Percentiles rank a stretch among this genome's conserved stretches.
These are phyloP conservation scores for Penicillium cosmopolitanum DNA, from an alignment of 495 filamentous ascomycete genomes.

Conservation along the genomic window DNA sequence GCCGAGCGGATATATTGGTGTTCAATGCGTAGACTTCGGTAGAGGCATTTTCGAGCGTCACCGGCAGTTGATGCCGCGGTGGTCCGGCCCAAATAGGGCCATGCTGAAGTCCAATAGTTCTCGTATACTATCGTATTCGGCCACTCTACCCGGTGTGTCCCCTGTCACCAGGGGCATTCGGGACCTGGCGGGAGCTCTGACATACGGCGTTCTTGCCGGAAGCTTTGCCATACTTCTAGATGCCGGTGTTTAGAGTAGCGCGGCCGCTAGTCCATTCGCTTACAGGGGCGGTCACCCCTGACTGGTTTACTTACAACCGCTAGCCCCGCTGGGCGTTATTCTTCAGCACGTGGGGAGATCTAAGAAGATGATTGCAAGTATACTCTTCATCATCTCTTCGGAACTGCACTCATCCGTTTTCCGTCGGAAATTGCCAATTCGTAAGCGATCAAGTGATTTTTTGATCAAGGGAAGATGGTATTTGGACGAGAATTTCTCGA, in stretches of 20 bases:
- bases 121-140: no score
- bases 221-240: conserved; percentile 1
- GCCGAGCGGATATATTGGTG: no score
- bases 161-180: no score
- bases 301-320: not conserved
- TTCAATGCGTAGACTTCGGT: no score
- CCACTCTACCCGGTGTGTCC: no score
- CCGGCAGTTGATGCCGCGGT: no score
- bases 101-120: no score
- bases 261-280: conserved; percentile 17
- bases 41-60: no score
- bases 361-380: conserved; percentile 13
- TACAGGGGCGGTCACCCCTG: conserved; percentile 1
- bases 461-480: not conserved
- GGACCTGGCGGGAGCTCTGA: no score
- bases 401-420: not conserved
- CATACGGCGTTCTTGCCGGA: not conserved
- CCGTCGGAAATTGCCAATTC: not conserved
- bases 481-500: not conserved
- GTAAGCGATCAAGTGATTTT: conserved; percentile 2
- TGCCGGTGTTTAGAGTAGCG: not conserved
- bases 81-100: no score
- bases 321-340: conserved; percentile 9
- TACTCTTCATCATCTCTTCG: conserved; percentile 1
- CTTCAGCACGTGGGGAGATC: conserved; percentile 12